A percentile compares a stretch with the other conserved stretches of the same genome.
Conservation (phyloP, 352 stramenopile genomes). For the Globisporangium alternatum region DNA sequence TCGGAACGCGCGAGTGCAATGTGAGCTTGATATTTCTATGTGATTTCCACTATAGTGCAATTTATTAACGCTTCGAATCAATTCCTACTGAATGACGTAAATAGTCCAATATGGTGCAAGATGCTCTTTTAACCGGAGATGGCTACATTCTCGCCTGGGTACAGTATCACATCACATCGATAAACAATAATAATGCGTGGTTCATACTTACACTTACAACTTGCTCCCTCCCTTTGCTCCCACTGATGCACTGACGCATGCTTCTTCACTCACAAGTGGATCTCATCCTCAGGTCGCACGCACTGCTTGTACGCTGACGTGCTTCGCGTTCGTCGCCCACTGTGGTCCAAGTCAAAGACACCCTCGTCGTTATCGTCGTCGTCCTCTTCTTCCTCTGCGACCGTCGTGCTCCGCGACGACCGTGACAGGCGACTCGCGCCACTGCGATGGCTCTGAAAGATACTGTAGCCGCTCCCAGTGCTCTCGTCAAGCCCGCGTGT, state of each 20-base stretch:
- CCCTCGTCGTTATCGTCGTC: not conserved
- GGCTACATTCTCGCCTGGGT: too few relatives aligned
- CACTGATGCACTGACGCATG: not conserved
- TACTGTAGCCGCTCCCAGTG: not conserved
- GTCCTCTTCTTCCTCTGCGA: constrained; percentile 2
- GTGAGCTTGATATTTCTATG: not conserved
- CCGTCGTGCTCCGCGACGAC: constrained; percentile 1
- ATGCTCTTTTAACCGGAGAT: not conserved
- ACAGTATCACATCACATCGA: too few relatives aligned
- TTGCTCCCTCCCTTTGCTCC: not conserved
- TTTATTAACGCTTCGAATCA: too few relatives aligned
- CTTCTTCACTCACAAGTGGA: constrained; percentile 6
- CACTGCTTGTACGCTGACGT: not conserved
- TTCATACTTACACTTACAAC: not conserved
- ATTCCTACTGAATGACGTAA: too few relatives aligned
- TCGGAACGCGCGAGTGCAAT: not conserved
- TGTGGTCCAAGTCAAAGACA: not conserved
- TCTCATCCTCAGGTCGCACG: not conserved
- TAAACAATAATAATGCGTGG: not conserved
- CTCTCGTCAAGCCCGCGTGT: not conserved
- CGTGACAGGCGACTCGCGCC: not conserved
- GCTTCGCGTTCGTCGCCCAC: not conserved
- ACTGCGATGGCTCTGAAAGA: not conserved
- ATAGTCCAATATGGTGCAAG: too few relatives aligned
- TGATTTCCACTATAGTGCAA: not conserved